phyloP scores from a whole-genome alignment of 2,329 filamentous ascomycete species.

The Cyphellophora attinorum region DNA sequence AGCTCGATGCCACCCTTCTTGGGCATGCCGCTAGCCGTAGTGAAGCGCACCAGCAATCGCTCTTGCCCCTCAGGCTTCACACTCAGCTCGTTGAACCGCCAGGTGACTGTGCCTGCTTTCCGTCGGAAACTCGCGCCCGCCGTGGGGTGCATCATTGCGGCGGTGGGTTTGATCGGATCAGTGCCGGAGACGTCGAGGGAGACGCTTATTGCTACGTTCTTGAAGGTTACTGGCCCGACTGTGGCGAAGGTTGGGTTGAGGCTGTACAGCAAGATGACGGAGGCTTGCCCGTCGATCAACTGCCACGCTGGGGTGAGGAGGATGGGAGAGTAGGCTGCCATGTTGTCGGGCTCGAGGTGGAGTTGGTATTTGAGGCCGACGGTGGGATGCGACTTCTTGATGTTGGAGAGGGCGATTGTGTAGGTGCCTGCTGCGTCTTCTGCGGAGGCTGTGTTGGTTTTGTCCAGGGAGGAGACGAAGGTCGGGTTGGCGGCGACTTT shows the following conservation, averaged over 20 bases:
- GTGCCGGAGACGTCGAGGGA: slow-evolving; percentile 30
- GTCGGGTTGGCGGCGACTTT: slow-evolving; percentile 89
- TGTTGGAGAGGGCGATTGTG: slow-evolving; percentile 60
- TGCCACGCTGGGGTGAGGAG: slow-evolving; percentile 72
- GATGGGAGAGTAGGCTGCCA: slow-evolving; percentile 58
- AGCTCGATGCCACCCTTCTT: slow-evolving; percentile 72
- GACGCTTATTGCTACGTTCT: slow-evolving; percentile 67
- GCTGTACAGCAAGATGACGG: slow-evolving; percentile 72
- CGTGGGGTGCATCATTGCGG: slow-evolving; percentile 37
- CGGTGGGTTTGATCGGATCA: slow-evolving; percentile 31
- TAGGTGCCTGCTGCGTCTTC: slow-evolving; percentile 65
- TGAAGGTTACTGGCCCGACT: slow-evolving; percentile 38
- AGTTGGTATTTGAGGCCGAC: slow-evolving; percentile 91
- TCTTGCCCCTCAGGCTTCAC: slow-evolving; percentile 44
- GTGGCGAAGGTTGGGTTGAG: slow-evolving; percentile 60
- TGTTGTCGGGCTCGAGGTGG: slow-evolving; percentile 54
- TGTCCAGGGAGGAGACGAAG: slow-evolving; percentile 54
- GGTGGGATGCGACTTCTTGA: slow-evolving; percentile 54
- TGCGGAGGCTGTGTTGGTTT: slow-evolving; percentile 5
- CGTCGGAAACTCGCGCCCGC: slow-evolving; percentile 34
- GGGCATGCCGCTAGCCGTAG: slow-evolving; percentile 58
- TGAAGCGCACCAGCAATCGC: slow-evolving; percentile 75
- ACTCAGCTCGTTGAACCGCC: slow-evolving; percentile 39
- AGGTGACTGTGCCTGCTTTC: slow-evolving; percentile 35
- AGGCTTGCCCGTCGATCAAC: slow-evolving; percentile 73